Evolutionary conservation across 768 basidiomycete species (phyloP).

Genomic region (Auriscalpium orientale): DNA sequence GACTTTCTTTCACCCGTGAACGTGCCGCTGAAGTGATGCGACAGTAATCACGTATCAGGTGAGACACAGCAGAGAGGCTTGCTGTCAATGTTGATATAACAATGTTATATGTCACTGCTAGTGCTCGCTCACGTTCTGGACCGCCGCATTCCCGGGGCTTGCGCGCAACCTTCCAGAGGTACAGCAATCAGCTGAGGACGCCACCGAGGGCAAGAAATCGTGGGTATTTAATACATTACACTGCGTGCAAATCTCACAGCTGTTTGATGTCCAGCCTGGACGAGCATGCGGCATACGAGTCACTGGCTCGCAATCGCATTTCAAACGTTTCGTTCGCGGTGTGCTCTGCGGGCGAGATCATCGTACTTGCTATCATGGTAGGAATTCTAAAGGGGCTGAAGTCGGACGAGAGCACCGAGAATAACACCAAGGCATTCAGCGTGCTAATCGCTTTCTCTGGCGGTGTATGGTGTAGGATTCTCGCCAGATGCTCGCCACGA

Average conservation of each 20-base stretch:
- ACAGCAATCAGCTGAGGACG: conserved; percentile 38
- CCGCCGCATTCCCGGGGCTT: conserved; percentile 73
- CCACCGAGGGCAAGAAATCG: conserved; percentile 39
- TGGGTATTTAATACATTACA: conserved; percentile 18
- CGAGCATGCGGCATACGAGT: conserved; percentile 50
- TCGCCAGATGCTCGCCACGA: background rate
- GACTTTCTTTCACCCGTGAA: background rate
- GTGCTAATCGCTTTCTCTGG: conserved; percentile 74
- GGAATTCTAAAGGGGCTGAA: conserved; percentile 65
- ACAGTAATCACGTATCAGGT: conserved; percentile 70
- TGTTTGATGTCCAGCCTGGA: conserved; percentile 25
- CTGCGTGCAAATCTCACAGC: background rate
- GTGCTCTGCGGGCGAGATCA: conserved; percentile 60
- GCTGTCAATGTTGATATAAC: background rate
- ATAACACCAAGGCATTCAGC: conserved; percentile 71
- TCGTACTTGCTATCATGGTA: conserved; percentile 66
- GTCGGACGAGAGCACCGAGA: conserved; percentile 52
- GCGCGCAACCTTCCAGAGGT: conserved; percentile 65
- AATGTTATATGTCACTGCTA: conserved; percentile 21
- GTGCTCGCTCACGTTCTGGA: conserved; percentile 75
- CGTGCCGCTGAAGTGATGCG: conserved; percentile 1
- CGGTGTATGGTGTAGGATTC: conserved; percentile 57
- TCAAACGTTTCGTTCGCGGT: conserved; percentile 72
- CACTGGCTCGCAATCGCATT: conserved; percentile 61
- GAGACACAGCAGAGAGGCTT: background rate